Evolutionary conservation across 176 grass and related monocot species (phyloP), one percentile per base, ranked within the genome.

Genomic region (Echinochloa phyllopogon): DNA sequence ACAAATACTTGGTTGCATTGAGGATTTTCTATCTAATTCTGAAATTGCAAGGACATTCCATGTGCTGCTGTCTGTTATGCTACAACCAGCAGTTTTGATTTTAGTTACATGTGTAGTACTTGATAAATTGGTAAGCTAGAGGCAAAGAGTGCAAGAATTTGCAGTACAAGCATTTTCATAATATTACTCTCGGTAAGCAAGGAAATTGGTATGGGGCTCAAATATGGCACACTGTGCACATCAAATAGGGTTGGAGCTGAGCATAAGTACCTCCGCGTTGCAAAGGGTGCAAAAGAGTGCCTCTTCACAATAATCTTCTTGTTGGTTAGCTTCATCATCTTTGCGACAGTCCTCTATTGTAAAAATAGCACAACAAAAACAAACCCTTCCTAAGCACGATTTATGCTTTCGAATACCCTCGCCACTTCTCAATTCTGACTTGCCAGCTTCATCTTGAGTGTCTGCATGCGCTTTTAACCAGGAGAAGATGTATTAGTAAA

Each of bases 281-380:
- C 96, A 99, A 80, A 99, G 87, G 61, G 93, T 96, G 78, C 96
- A 99, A 86, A 99, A 99, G 50, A 99, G 91, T 74, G 93, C 91
- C 82, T 99, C 96, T 62, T 99, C 96, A 2, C 68, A 87, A 75
- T 83, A 79, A 68, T 92, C 89, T 61, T 87, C 82, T 74, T 96
- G 89, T 68, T 93, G 68, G 72, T 96, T 85, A 84, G 74, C 84
- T 66, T 92, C 88, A 71, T 96, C 89, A 24, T 66, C 82, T 87
- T 96, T 91, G 77, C 84, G 86, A 72, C 96, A 99, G 74, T 99
- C 96, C 60, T 91, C 96, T 74, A 87, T 96, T 74, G 52, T 87
- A 88, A 94, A 99, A 67, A 94, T 62, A 81, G 87, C 86, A 77
- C 91, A 99, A 55, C 94, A 86, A 86, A 92, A 82, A 70, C 91